These are phyloP conservation scores for Fragaria iinumae DNA, from an alignment of 306 rosid species.

Conservation along the genomic window DNA sequence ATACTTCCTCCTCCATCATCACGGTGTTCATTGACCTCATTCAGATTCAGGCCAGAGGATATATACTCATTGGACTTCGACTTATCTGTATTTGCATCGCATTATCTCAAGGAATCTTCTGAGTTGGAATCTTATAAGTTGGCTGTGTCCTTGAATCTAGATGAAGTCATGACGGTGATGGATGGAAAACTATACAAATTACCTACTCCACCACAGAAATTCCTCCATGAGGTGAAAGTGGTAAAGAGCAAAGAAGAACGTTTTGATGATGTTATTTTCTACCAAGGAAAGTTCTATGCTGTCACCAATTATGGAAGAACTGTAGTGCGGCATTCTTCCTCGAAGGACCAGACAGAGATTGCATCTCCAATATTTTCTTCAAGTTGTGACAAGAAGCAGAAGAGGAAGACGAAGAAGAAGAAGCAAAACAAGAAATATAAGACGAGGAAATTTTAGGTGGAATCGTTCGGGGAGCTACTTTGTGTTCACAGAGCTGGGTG, in stretches of 20 bases:
- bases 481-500: background rate
- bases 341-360: background rate
- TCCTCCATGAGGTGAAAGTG: background rate
- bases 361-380: background rate
- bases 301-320: background rate
- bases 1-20: background rate
- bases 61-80: background rate
- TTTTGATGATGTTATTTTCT: background rate
- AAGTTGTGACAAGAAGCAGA: background rate
- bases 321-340: background rate
- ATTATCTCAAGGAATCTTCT: background rate
- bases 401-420: background rate
- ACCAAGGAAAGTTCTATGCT: background rate
- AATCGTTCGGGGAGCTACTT: background rate
- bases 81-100: background rate
- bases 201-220: too few species aligned
- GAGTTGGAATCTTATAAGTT: background rate
- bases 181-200: background rate
- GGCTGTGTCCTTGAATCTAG: background rate
- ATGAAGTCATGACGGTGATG: background rate
- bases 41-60: background rate
- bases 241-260: background rate
- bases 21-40: background rate
- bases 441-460: background rate
- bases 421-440: too few species aligned